A percentile compares a stretch with the other conserved stretches of the same genome.
phyloP scores from a whole-genome alignment of 1,284 basidiomycete genomes.

The Cryptococcus sp. region DNA sequence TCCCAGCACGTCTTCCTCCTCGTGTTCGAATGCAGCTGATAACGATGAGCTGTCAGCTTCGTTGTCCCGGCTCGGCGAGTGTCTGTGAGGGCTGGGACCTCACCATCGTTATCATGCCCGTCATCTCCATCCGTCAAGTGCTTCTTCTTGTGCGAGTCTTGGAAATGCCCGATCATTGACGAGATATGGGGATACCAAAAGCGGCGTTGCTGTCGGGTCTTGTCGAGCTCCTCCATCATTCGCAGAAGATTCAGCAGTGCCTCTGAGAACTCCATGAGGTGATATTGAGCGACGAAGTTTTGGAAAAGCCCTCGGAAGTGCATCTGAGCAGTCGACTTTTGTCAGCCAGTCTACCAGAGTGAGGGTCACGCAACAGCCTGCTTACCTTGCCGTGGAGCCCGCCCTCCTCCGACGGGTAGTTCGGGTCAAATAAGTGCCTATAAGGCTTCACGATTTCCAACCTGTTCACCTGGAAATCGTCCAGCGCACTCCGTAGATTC shows the following conservation, averaged over 20 bases:
- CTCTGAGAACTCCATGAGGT: conserved; percentile 58
- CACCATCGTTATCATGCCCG: conserved; percentile 33
- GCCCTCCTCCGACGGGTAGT: conserved; percentile 25
- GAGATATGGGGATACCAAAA: conserved; percentile 67
- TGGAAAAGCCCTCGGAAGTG: conserved; percentile 54
- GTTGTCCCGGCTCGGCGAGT: not conserved
- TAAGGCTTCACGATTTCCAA: conserved; percentile 68
- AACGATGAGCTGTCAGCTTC: not conserved
- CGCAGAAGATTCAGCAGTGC: conserved; percentile 56
- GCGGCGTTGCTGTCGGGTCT: conserved; percentile 53
- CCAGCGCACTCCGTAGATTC: conserved; percentile 48
- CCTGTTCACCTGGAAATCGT: conserved; percentile 52
- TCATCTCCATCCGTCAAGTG: conserved; percentile 30
- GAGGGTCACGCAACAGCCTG: not conserved
- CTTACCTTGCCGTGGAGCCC: conserved; percentile 16
- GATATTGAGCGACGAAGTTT: conserved; percentile 72
- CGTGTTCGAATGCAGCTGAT: conserved; percentile 21
- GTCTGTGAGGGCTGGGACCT: not conserved
- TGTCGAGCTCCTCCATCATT: conserved; percentile 60
- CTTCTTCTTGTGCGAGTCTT: conserved; percentile 20
- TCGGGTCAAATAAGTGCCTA: conserved; percentile 58
- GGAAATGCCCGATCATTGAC: conserved; percentile 27
- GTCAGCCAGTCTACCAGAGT: not conserved
- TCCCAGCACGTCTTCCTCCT: conserved; percentile 31
- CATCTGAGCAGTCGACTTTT: conserved; percentile 2